Percentiles rank a stretch among this genome's conserved stretches.
phyloP scores from a whole-genome alignment of 129 eudicot genomes.

The Chrysanthemum seticuspe region DNA sequence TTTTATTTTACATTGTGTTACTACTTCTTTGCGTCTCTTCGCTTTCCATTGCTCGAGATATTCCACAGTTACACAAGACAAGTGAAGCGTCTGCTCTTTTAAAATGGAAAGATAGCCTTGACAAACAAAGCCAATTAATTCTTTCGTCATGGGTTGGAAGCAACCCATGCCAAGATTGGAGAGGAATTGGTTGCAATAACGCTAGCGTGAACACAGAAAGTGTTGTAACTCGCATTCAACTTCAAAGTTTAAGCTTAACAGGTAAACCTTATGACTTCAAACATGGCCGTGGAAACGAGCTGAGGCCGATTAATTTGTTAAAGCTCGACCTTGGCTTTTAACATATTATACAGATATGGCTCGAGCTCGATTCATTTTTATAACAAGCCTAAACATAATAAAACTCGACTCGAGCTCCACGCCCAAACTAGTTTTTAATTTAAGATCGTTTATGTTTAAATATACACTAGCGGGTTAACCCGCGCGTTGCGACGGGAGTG shows the following conservation, averaged over 20 bases:
- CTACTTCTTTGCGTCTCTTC: background rate
- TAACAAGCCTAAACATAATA: too few relatives aligned
- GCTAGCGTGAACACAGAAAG: background rate
- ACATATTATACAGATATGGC: too few relatives aligned
- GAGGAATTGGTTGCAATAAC: slow-evolving; percentile 1
- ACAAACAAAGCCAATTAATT: background rate
- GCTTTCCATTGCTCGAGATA: background rate
- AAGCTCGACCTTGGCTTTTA: too few relatives aligned
- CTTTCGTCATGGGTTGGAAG: background rate
- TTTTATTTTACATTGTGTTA: background rate
- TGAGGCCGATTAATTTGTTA: too few relatives aligned
- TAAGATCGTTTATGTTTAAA: too few relatives aligned
- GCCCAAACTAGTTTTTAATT: too few relatives aligned
- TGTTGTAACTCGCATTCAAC: background rate
- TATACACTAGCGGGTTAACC: too few relatives aligned
- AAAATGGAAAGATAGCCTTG: background rate
- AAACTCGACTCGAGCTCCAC: too few relatives aligned
- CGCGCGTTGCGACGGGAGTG: too few relatives aligned
- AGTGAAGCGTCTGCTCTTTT: background rate
- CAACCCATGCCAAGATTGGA: slow-evolving; percentile 2
- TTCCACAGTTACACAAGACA: background rate
- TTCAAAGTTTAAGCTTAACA: background rate
- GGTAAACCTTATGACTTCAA: background rate
- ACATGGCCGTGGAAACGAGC: too few relatives aligned
- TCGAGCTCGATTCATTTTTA: too few relatives aligned